Conservation (phyloP, 768 basidiomycete species). For the Gymnopilus dilepis region DNA sequence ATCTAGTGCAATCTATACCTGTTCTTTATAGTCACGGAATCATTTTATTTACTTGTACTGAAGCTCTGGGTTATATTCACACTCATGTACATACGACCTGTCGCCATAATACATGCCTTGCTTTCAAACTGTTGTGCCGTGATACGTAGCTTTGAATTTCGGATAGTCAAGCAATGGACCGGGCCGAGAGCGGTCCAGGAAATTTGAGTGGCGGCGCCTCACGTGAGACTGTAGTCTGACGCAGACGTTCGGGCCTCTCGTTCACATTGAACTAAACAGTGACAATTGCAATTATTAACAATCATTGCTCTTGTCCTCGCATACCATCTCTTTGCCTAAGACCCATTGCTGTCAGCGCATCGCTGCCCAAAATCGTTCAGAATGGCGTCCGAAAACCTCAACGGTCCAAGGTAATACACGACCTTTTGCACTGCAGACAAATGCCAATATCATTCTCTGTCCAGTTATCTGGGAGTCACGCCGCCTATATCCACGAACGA, state of each 20-base stretch:
- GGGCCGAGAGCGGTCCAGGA: neutral
- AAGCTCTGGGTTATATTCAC: neutral
- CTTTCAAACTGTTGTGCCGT: no score
- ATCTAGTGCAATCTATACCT: constrained; percentile 1
- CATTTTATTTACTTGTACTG: neutral
- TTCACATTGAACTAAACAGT: constrained; percentile 13
- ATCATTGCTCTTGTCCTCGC: constrained; percentile 16
- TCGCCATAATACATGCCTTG: no score
- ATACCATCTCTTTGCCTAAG: neutral
- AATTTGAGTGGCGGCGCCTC: neutral
- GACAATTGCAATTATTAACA: constrained; percentile 13
- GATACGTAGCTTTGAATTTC: no score
- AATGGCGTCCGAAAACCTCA: constrained; percentile 29
- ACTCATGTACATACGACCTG: neutral
- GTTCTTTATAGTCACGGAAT: neutral
- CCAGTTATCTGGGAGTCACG: constrained; percentile 81
- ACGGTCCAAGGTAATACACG: constrained; percentile 23
- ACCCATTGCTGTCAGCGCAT: neutral
- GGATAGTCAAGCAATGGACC: neutral
- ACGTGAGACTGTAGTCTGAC: constrained; percentile 4
- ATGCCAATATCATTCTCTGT: neutral
- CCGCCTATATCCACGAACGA: constrained; percentile 81
- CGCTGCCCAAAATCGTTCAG: neutral
- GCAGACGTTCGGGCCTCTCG: constrained; percentile 1
- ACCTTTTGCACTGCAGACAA: constrained; percentile 9